These are phyloP conservation scores for Amanita rubescens DNA, from an alignment of 768 basidiomycete species.

Conservation along the genomic window DNA sequence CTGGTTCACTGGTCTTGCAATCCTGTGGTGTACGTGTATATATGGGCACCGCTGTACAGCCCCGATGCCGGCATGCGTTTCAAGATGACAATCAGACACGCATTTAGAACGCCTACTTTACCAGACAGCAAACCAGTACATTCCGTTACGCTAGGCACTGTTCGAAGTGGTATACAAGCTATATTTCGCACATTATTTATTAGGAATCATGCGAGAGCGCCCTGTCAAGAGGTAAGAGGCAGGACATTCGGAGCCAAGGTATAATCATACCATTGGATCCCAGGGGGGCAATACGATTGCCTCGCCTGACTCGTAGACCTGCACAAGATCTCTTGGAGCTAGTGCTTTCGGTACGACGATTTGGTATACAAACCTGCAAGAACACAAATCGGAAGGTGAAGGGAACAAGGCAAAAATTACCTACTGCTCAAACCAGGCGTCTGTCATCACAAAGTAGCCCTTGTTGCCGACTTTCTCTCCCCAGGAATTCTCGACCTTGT, in stretches of 20 bases:
- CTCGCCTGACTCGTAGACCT: conserved; percentile 67
- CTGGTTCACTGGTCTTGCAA: no score
- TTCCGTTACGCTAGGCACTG: not conserved
- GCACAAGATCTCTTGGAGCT: conserved; percentile 74
- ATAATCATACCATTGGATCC: conserved; percentile 75
- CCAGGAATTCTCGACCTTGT: conserved; percentile 98
- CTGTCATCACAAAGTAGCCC: conserved; percentile 90
- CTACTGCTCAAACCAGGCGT: conserved; percentile 87
- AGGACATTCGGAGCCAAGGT: not conserved
- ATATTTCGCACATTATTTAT: not conserved
- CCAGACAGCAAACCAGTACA: not conserved
- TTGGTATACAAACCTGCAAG: conserved; percentile 78
- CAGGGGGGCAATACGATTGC: conserved; percentile 72
- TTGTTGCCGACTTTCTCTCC: conserved; percentile 68
- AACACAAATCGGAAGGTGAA: not conserved
- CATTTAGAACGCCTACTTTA: no score
- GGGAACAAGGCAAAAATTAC: conserved; percentile 20
- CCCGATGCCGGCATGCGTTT: no score
- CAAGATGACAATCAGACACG: no score
- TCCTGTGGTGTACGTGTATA: no score
- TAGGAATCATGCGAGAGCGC: conserved; percentile 17
- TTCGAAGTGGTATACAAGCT: no score
- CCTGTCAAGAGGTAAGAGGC: conserved; percentile 12
- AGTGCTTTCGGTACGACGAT: conserved; percentile 79
- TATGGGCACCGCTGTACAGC: no score